Conservation (phyloP, 1,284 basidiomycete genomes). For the Tetrapyrgos nigripes region DNA sequence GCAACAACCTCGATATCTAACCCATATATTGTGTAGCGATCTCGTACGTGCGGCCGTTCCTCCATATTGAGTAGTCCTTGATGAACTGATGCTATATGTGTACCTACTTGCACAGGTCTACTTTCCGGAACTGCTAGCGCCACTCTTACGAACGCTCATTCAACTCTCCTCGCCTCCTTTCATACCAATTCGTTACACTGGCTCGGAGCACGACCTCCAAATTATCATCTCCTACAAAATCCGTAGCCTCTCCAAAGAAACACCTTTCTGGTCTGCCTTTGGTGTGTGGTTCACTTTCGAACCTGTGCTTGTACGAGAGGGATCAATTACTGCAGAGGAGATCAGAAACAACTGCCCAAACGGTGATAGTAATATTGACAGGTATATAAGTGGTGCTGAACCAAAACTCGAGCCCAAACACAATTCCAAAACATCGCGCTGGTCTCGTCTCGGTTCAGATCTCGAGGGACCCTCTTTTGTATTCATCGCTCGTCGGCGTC, state of each 20-base stretch:
- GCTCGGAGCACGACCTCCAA: conserved; percentile 20
- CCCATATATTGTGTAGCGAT: conserved; percentile 78
- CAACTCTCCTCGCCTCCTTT: conserved; percentile 66
- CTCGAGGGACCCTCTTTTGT: conserved; percentile 59
- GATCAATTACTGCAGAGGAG: background rate
- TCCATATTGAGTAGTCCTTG: no score
- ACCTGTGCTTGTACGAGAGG: conserved; percentile 57
- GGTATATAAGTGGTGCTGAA: background rate
- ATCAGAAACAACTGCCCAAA: conserved; percentile 14
- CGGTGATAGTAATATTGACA: background rate
- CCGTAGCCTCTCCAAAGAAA: conserved; percentile 78
- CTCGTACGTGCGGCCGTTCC: conserved; percentile 54
- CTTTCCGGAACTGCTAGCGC: conserved; percentile 75
- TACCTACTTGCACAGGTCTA: conserved; percentile 58
- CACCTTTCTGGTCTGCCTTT: conserved; percentile 83
- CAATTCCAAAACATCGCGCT: conserved; percentile 22
- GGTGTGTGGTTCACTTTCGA: conserved; percentile 82
- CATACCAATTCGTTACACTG: background rate
- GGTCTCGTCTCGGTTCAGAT: conserved; percentile 48
- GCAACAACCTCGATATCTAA: conserved; percentile 38
- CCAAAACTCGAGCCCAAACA: background rate
- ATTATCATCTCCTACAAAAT: conserved; percentile 79
- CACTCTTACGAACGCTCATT: conserved; percentile 71
- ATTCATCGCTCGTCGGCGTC: conserved; percentile 63
- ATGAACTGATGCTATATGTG: no score